phyloP scores from a whole-genome alignment of 2,329 filamentous ascomycete species.

The Phialocephala sp. region DNA sequence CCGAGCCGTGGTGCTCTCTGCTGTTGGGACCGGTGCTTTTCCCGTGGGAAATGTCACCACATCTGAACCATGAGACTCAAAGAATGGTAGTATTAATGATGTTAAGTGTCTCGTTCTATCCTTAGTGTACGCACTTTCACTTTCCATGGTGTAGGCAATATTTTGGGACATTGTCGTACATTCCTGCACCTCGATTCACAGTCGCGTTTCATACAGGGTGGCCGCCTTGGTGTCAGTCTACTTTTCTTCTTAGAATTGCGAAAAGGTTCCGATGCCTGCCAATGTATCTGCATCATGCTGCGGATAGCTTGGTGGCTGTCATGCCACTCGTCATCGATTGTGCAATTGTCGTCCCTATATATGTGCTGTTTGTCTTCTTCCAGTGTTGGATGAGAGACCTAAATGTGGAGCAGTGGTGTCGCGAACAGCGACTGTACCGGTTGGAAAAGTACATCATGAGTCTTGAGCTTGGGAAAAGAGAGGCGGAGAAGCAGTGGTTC shows the following conservation, averaged over 20 bases:
- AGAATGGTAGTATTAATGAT: not conserved
- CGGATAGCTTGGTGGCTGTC: not conserved
- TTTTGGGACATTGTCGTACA: not conserved
- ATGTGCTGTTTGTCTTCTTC: not conserved
- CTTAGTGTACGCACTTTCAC: not conserved
- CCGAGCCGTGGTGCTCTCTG: too few relatives aligned
- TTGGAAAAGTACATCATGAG: not conserved
- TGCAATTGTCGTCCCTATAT: not conserved
- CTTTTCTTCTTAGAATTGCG: too few relatives aligned
- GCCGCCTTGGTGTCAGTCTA: too few relatives aligned
- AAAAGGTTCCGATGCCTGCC: not conserved
- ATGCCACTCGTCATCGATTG: not conserved
- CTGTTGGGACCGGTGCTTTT: not conserved
- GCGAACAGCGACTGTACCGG: not conserved
- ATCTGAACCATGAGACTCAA: not conserved
- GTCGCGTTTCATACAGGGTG: not conserved
- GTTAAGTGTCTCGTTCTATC: not conserved
- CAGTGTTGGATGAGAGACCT: not conserved
- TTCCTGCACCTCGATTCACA: not conserved
- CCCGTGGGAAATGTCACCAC: not conserved
- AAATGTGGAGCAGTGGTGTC: not conserved
- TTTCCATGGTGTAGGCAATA: not conserved
- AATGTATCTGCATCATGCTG: not conserved
- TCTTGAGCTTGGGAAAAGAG: not conserved
- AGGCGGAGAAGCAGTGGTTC: not conserved